Conservation (phyloP, 2,329 filamentous ascomycete species). For the Verticillium nubilum region DNA sequence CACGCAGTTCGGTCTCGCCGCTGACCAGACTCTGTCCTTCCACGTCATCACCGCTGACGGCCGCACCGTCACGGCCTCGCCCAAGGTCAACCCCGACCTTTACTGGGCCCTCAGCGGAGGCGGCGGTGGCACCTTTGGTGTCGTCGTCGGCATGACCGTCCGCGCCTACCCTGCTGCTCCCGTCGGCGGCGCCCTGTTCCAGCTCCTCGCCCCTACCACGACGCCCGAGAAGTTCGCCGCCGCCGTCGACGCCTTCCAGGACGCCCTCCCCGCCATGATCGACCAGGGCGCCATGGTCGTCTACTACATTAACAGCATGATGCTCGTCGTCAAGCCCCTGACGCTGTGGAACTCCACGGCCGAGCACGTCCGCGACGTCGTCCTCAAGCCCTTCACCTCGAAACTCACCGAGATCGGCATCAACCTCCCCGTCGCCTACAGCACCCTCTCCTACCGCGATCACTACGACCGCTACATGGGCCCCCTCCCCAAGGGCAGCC, state of each 20-base stretch:
- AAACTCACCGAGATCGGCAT: slow-evolving; percentile 19
- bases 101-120: slow-evolving; percentile 51
- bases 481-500: slow-evolving; percentile 24
- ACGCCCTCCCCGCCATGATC: slow-evolving; percentile 36
- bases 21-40: slow-evolving; percentile 41
- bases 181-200: slow-evolving; percentile 37
- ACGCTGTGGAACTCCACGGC: slow-evolving; percentile 21
- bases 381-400: slow-evolving; percentile 25
- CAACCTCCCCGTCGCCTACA: slow-evolving; percentile 15
- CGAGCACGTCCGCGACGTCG: slow-evolving; percentile 16
- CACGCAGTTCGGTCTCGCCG: slow-evolving; percentile 37
- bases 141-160: slow-evolving; percentile 44
- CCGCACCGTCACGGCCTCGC: slow-evolving; percentile 32
- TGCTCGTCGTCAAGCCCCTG: slow-evolving; percentile 32
- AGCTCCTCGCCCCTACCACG: slow-evolving; percentile 22
- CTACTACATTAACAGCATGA: slow-evolving; percentile 39
- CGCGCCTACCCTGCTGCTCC: slow-evolving; percentile 39
- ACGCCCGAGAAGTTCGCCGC: slow-evolving; percentile 38
- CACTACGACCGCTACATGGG: slow-evolving; percentile 29
- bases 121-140: slow-evolving; percentile 45
- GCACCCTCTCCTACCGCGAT: slow-evolving; percentile 22
- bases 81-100: slow-evolving; percentile 37
- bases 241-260: slow-evolving; percentile 37
- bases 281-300: slow-evolving; percentile 43
- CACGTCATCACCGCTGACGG: slow-evolving; percentile 40